Percentiles rank a stretch among this genome's conserved stretches.
Conservation (phyloP, 1,139 yeast genomes). For the Yamadazyma membranifaciens region DNA sequence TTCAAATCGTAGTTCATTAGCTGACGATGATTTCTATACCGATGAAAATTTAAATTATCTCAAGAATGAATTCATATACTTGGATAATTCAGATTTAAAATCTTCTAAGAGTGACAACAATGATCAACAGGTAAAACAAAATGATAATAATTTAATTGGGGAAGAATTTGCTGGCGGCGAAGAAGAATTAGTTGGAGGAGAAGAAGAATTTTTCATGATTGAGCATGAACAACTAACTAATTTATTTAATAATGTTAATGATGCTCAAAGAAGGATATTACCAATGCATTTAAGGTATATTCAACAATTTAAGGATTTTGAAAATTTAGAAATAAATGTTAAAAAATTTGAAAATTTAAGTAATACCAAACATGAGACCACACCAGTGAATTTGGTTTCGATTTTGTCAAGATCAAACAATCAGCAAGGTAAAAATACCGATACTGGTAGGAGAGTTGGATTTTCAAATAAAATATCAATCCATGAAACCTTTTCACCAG, state of each 20-base stretch:
- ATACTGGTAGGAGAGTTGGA: constrained; percentile 24
- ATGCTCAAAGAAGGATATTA: constrained; percentile 27
- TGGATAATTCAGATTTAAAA: constrained; percentile 19
- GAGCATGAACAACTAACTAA: constrained; percentile 30
- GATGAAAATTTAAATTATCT: constrained; percentile 37
- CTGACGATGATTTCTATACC: constrained; percentile 21
- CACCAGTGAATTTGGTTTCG: constrained; percentile 4
- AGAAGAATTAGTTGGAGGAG: constrained; percentile 14
- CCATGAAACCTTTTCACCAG: constrained; percentile 49
- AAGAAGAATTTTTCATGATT: constrained; percentile 19
- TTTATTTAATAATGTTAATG: constrained; percentile 27
- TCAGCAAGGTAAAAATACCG: constrained; percentile 18
- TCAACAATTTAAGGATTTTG: constrained; percentile 39
- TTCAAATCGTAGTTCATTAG: constrained; percentile 10
- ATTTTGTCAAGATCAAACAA: constrained; percentile 16
- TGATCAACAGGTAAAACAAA: neutral
- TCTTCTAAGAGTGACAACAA: constrained; percentile 11
- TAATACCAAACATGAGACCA: constrained; percentile 6
- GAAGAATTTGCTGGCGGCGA: constrained; percentile 2
- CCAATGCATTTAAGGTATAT: constrained; percentile 41
- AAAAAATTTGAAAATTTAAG: constrained; percentile 30
- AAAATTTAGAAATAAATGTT: constrained; percentile 31
- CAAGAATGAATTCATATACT: constrained; percentile 30
- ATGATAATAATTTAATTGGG: neutral
- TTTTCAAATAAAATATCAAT: constrained; percentile 46